A percentile compares a stretch with the other conserved stretches of the same genome.
Evolutionary conservation across 1,284 basidiomycete species (phyloP).

Genomic region (Wolfiporia cocos): DNA sequence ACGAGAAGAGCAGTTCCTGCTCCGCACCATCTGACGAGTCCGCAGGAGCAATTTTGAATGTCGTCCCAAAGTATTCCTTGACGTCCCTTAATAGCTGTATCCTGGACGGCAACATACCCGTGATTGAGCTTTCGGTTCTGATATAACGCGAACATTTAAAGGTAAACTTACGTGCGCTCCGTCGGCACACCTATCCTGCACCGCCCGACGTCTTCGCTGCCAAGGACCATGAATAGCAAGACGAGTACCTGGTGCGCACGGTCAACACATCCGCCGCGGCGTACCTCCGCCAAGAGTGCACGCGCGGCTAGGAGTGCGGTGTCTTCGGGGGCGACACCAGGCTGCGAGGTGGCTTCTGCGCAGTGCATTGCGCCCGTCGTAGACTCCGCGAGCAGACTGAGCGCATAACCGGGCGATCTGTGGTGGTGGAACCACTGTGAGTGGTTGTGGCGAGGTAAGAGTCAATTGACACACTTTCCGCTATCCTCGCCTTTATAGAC

Average conservation of each 20-base stretch:
- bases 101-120: slow-evolving; percentile 43
- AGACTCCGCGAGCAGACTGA: slow-evolving; percentile 87
- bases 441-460: background rate
- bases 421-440: background rate
- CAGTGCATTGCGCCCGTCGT: slow-evolving; percentile 90
- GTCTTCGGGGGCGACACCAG: slow-evolving; percentile 87
- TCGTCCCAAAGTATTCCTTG: slow-evolving; percentile 71
- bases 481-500: slow-evolving; percentile 97
- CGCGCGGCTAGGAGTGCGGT: slow-evolving; percentile 80
- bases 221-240: slow-evolving; percentile 87
- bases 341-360: slow-evolving; percentile 77
- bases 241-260: slow-evolving; percentile 86
- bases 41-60: slow-evolving; percentile 40
- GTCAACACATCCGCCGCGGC: slow-evolving; percentile 87
- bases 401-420: slow-evolving; percentile 93
- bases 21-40: slow-evolving; percentile 43
- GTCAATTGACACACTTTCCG: slow-evolving; percentile 66
- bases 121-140: slow-evolving; percentile 3
- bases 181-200: slow-evolving; percentile 84
- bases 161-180: slow-evolving; percentile 65
- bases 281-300: slow-evolving; percentile 74
- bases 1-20: slow-evolving; percentile 64
- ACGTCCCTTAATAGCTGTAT: slow-evolving; percentile 89
- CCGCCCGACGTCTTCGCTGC: slow-evolving; percentile 92
- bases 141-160: background rate